Evolutionary conservation across 1,284 basidiomycete genomes (phyloP).

Genomic region (Inonotus obliquus): DNA sequence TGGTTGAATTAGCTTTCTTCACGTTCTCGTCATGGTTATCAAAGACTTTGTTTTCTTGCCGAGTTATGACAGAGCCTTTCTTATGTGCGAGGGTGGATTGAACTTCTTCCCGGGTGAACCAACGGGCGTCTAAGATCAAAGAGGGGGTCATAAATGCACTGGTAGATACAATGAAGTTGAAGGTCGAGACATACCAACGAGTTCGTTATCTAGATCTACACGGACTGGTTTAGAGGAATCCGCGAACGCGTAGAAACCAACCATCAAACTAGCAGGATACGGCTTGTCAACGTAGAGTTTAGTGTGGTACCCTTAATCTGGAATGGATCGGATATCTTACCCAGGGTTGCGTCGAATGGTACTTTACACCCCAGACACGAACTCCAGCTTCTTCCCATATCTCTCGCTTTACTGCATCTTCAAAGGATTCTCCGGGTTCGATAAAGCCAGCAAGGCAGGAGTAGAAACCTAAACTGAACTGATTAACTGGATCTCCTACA

Average conservation of each 20-base stretch:
- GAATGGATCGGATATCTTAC: constrained; percentile 33
- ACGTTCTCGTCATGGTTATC: constrained; percentile 29
- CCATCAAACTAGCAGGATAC: constrained; percentile 87
- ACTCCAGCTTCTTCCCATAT: constrained; percentile 96
- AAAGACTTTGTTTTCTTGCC: constrained; percentile 57
- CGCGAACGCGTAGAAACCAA: constrained; percentile 81
- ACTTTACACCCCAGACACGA: constrained; percentile 76
- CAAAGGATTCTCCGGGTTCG: constrained; percentile 92
- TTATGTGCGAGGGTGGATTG: constrained; percentile 55
- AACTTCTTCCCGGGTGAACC: constrained; percentile 79
- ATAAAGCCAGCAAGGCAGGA: constrained; percentile 89
- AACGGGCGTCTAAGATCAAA: constrained; percentile 67
- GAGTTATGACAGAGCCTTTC: constrained; percentile 49
- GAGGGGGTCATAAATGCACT: neutral
- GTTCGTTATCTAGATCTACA: constrained; percentile 90
- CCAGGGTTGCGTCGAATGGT: constrained; percentile 87
- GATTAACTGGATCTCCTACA: neutral
- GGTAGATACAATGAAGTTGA: neutral
- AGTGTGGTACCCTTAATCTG: neutral
- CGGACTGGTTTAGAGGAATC: constrained; percentile 73
- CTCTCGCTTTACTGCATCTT: constrained; percentile 91
- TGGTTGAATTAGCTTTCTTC: neutral
- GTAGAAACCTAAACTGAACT: constrained; percentile 50
- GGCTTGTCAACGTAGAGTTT: constrained; percentile 44
- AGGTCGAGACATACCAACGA: constrained; percentile 62